Evolutionary conservation across 768 basidiomycete genomes (phyloP).

Genomic region (Serpula lacrymans): DNA sequence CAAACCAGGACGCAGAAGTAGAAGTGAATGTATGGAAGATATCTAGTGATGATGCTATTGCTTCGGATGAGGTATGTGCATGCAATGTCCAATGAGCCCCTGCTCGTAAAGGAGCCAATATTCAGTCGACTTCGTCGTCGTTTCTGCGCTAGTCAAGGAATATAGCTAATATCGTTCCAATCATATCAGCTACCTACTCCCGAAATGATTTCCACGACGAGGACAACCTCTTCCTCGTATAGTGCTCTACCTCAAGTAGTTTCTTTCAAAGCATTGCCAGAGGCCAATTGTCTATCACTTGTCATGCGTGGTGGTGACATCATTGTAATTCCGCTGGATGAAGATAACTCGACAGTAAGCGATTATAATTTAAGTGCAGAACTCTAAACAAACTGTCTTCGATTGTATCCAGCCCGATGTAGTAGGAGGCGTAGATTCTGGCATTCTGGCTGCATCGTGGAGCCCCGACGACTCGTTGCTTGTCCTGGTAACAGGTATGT

Average conservation of each 20-base stretch:
- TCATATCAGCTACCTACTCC: no score
- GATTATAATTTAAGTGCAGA: no score
- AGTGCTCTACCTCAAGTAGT: conserved; percentile 43
- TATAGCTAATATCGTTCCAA: no score
- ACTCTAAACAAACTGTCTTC: neutral
- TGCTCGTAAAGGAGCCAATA: no score
- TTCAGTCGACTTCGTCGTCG: no score
- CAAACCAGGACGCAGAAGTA: conserved; percentile 44
- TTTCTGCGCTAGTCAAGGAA: no score
- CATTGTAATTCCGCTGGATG: conserved; percentile 56
- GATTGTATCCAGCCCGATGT: conserved; percentile 57
- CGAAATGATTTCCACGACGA: no score
- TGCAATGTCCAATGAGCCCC: no score
- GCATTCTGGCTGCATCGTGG: conserved; percentile 83
- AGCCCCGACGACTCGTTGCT: conserved; percentile 90
- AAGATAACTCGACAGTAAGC: no score
- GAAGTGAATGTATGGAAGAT: conserved; percentile 58
- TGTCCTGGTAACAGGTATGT: conserved; percentile 71
- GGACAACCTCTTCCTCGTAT: conserved; percentile 23
- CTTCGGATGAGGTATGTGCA: conserved; percentile 7
- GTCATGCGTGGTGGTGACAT: conserved; percentile 84
- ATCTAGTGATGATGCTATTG: conserved; percentile 11
- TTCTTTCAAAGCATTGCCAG: conserved; percentile 67
- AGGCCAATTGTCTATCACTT: conserved; percentile 61
- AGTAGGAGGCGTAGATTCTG: conserved; percentile 84